Evolutionary conservation across 805 yeast genomes (phyloP), one percentile per base, ranked within the genome.

Genomic region (Monosporozyma yasuniensis): DNA sequence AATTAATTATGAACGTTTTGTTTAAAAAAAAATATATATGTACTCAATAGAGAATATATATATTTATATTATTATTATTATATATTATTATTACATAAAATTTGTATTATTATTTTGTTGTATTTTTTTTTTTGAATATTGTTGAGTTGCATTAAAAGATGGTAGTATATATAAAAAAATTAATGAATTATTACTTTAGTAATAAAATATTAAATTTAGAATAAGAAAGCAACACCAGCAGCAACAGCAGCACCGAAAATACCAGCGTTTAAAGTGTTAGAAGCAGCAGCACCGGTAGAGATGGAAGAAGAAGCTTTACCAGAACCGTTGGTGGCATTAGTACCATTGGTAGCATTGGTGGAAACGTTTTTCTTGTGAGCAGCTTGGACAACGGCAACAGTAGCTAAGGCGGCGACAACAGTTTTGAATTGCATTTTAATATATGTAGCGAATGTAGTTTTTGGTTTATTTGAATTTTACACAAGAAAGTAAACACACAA

Each of bases 201-300:
- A 28, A 8, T 8, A 4, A 28, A 5, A 9, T 28, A 41, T 25
- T 5, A 3, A 19, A 27, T 65, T 69, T 71, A 72, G 69, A 72
- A 70, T 63, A 71, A 67, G 71, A 71, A 70, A 63, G 74, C 75
- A 55, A 83, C 81, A 77, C 87, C 90, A 65, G 89, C 90, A 59
- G 89, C 90, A 60, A 84, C 86, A 67, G 83, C 87, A 63, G 86
- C 89, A 78, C 88, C 90, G 63, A 83, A 72, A 66, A 81, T 79
- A 73, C 85, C 83, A 66, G 87, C 84, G 72, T 82, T 81, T 66
- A 77, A 73, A 56, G 78, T 76, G 69, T 72, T 74, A 59, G 75
- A 68, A 56, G 69, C 73, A 62, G 78, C 82, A 61, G 77, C 79
- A 61, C 73, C 76, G 60, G 74, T 68, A 42, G 74, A 67, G 58